phyloP scores from a whole-genome alignment of 2,329 filamentous ascomycete genomes.

The Cadophora sp. region DNA sequence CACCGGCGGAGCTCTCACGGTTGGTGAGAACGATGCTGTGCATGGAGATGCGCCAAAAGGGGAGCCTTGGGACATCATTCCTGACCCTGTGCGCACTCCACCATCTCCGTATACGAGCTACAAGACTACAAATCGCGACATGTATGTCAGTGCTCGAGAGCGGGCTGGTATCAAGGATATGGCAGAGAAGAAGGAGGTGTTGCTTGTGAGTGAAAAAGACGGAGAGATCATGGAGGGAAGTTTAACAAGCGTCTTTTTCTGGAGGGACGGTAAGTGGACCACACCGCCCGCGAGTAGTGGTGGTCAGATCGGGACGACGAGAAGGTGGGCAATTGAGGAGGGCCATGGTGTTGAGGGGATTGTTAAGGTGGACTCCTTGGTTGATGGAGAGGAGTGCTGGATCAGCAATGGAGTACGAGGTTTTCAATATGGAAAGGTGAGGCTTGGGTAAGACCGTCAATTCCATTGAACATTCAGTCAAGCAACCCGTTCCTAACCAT shows the following conservation, averaged over 20 bases:
- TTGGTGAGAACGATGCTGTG: conserved; percentile 34
- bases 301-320: conserved; percentile 82
- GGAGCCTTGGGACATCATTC: conserved; percentile 52
- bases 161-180: conserved; percentile 60
- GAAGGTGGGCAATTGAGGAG: conserved; percentile 80
- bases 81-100: conserved; percentile 58
- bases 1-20: conserved; percentile 39
- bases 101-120: conserved; percentile 75
- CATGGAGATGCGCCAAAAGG: conserved; percentile 37
- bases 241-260: conserved; percentile 83
- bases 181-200: conserved; percentile 69
- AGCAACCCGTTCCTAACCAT: background rate
- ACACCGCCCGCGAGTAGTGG: conserved; percentile 81
- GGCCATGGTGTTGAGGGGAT: conserved; percentile 66
- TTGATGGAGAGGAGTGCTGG: conserved; percentile 81
- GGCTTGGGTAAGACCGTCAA: conserved; percentile 9
- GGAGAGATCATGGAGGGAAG: conserved; percentile 84
- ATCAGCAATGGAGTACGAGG: conserved; percentile 88
- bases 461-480: background rate
- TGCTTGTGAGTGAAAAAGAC: conserved; percentile 68
- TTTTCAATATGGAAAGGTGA: conserved; percentile 62
- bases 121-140: conserved; percentile 79
- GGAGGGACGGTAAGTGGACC: conserved; percentile 74
- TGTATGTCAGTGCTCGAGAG: conserved; percentile 74
- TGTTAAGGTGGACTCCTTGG: conserved; percentile 64